Conservation (phyloP, 1,139 yeast species). For the Candida sp. region DNA sequence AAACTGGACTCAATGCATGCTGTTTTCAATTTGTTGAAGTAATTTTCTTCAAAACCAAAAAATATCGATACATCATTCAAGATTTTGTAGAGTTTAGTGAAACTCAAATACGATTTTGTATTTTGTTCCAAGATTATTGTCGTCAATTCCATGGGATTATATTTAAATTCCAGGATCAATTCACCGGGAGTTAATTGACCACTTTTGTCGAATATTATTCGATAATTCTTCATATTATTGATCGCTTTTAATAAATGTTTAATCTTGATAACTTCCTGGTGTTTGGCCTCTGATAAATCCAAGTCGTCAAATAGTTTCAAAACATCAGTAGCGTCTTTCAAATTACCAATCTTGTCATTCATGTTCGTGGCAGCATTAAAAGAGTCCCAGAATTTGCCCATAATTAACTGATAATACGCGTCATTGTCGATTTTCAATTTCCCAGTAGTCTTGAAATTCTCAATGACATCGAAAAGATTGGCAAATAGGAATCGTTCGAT, state of each 20-base stretch:
- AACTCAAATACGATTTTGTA: slow-evolving; percentile 49
- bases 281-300: slow-evolving; percentile 10
- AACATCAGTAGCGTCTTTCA: slow-evolving; percentile 40
- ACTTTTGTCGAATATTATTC: slow-evolving; percentile 29
- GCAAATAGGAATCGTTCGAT: slow-evolving; percentile 36
- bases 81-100: slow-evolving; percentile 39
- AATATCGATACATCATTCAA: slow-evolving; percentile 32
- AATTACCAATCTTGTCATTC: slow-evolving; percentile 44
- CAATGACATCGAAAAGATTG: slow-evolving; percentile 31
- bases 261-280: slow-evolving; percentile 16
- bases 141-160: slow-evolving; percentile 25
- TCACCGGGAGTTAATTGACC: slow-evolving; percentile 26
- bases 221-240: slow-evolving; percentile 30
- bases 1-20: slow-evolving; percentile 60
- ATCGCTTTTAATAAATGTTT: slow-evolving; percentile 30
- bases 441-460: slow-evolving; percentile 13
- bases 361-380: slow-evolving; percentile 50
- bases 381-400: slow-evolving; percentile 51
- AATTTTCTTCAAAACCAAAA: slow-evolving; percentile 11
- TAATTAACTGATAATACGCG: slow-evolving; percentile 16
- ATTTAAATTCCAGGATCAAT: slow-evolving; percentile 19
- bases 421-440: slow-evolving; percentile 14
- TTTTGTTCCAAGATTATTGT: slow-evolving; percentile 52
- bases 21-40: slow-evolving; percentile 36
- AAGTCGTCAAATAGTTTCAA: slow-evolving; percentile 28